phyloP scores from a whole-genome alignment of 768 basidiomycete genomes.

The Suillus lakei region DNA sequence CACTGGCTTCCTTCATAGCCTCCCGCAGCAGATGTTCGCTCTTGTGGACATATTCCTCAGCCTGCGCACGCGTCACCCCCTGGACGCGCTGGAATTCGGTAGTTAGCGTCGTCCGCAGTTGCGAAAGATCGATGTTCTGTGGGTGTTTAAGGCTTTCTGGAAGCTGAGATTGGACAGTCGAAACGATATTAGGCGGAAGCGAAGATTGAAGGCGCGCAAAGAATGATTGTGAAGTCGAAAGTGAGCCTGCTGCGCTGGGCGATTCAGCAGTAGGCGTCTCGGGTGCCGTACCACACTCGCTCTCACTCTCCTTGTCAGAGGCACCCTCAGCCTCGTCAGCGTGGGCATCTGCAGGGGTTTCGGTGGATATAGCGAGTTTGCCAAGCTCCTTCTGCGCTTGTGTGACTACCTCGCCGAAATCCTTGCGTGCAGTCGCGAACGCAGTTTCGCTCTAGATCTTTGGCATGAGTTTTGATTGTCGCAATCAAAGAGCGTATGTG shows the following conservation, averaged over 20 bases:
- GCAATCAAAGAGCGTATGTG: neutral
- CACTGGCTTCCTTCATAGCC: conserved; percentile 80
- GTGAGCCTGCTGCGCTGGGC: conserved; percentile 24
- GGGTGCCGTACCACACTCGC: conserved; percentile 30
- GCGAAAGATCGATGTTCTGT: conserved; percentile 68
- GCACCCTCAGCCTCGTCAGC: conserved; percentile 14
- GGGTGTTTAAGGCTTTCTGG: conserved; percentile 69
- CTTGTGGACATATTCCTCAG: conserved; percentile 84
- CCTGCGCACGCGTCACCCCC: conserved; percentile 73
- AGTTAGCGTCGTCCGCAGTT: conserved; percentile 65
- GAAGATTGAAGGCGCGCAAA: conserved; percentile 75
- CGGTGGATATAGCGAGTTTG: conserved; percentile 51
- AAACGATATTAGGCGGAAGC: conserved; percentile 74
- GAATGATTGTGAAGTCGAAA: conserved; percentile 47
- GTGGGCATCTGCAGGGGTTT: conserved; percentile 24
- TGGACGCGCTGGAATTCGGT: conserved; percentile 76
- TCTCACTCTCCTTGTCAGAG: conserved; percentile 22
- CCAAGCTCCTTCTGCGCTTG: conserved; percentile 81
- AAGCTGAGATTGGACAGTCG: conserved; percentile 68
- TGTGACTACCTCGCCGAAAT: conserved; percentile 70
- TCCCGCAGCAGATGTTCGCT: conserved; percentile 68
- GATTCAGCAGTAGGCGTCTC: conserved; percentile 30
- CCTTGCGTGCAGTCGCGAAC: conserved; percentile 71
- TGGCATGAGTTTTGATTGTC: conserved; percentile 6
- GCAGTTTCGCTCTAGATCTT: conserved; percentile 66